Percentiles rank a stretch among this genome's conserved stretches.
Conservation (phyloP, 345 rosid genomes). For the Hibiscus trionum region DNA sequence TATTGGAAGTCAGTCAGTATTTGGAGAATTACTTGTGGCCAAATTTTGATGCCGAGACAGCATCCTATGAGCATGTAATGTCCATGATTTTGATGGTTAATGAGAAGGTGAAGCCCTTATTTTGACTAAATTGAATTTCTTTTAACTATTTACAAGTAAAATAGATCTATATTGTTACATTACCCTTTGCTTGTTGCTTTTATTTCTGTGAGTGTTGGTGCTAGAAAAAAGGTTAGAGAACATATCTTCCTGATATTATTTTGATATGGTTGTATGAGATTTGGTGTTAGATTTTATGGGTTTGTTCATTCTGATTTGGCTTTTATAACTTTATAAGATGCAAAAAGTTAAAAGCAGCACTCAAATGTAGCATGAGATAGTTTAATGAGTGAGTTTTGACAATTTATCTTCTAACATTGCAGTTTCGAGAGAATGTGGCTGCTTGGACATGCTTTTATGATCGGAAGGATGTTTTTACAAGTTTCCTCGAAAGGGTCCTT, state of each 20-base stretch:
- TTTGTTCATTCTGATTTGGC: neutral
- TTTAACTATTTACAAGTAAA: neutral
- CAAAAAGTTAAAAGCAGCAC: neutral
- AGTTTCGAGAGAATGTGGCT: constrained; percentile 96
- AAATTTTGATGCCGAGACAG: constrained; percentile 67
- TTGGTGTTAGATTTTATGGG: neutral
- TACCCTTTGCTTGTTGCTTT: neutral
- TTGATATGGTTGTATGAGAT: neutral
- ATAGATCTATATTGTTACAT: neutral
- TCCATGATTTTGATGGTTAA: constrained; percentile 96
- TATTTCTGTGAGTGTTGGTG: neutral
- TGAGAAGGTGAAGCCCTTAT: constrained; percentile 53
- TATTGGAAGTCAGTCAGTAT: constrained; percentile 92
- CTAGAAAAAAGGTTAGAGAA: neutral
- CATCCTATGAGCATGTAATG: constrained; percentile 89
- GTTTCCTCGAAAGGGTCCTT: constrained; percentile 77
- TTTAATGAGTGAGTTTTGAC: neutral
- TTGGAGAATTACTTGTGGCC: constrained; percentile 96
- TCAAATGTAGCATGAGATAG: neutral
- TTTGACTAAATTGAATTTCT: neutral
- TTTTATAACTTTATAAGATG: neutral
- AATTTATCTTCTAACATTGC: constrained; percentile 20
- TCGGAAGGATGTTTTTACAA: constrained; percentile 53
- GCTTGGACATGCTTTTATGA: constrained; percentile 97
- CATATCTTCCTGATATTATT: neutral